phyloP scores from a whole-genome alignment of 1,284 basidiomycete genomes.

The Pseudozyma thailandica region DNA sequence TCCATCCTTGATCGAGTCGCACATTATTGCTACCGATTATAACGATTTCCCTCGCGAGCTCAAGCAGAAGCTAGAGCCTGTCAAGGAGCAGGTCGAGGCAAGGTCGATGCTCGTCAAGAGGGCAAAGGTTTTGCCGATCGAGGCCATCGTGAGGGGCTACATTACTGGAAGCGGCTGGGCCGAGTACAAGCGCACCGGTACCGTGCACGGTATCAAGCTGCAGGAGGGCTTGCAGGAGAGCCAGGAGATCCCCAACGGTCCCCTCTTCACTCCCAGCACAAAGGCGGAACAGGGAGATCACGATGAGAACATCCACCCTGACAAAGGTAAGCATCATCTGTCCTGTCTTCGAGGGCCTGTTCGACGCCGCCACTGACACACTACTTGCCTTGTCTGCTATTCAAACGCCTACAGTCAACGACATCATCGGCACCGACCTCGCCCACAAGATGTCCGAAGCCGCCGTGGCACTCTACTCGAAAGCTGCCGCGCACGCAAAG shows the following conservation, averaged over 20 bases:
- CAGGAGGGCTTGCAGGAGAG: conserved; percentile 85
- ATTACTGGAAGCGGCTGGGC: conserved; percentile 96
- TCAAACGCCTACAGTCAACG: no score
- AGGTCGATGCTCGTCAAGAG: conserved; percentile 90
- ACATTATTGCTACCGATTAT: conserved; percentile 61
- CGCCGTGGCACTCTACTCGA: conserved; percentile 78
- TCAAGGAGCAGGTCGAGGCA: conserved; percentile 76
- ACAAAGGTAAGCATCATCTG: conserved; percentile 74
- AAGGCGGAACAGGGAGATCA: conserved; percentile 95
- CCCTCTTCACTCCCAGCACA: conserved; percentile 95
- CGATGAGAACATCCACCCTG: conserved; percentile 97
- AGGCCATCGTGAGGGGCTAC: conserved; percentile 96
- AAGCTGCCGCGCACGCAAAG: conserved; percentile 81
- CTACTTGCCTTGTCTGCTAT: background rate
- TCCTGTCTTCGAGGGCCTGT: no score
- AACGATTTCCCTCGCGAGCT: conserved; percentile 54
- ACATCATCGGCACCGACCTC: conserved; percentile 70
- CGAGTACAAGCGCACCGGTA: conserved; percentile 88
- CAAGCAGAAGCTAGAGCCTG: conserved; percentile 35
- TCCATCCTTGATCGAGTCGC: conserved; percentile 58
- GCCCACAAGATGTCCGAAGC: conserved; percentile 75
- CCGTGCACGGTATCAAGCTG: conserved; percentile 86
- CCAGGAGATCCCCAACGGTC: conserved; percentile 72
- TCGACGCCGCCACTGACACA: background rate
- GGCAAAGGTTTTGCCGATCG: conserved; percentile 90